Conservation (phyloP, 2,329 filamentous ascomycete genomes). For the Aspergillus neoniger region DNA sequence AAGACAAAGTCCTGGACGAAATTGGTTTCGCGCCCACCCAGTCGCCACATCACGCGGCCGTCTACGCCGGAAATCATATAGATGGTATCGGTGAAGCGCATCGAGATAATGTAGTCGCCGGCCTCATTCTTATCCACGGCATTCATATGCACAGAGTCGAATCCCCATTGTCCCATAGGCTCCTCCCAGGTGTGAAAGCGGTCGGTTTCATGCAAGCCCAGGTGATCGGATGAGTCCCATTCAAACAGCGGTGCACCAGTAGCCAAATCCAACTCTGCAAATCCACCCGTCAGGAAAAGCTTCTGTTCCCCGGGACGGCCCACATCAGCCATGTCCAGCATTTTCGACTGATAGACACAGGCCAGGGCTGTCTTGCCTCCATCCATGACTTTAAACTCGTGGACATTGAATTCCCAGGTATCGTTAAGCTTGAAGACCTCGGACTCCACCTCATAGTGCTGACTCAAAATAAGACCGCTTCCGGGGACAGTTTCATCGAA, state of each 20-base stretch:
- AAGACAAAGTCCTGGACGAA: slow-evolving; percentile 38
- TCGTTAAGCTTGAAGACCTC: slow-evolving; percentile 36
- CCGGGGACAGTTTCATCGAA: slow-evolving; percentile 43
- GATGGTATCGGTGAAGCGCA: slow-evolving; percentile 41
- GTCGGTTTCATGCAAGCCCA: slow-evolving; percentile 29
- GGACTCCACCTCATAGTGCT: slow-evolving; percentile 47
- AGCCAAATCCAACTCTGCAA: slow-evolving; percentile 36
- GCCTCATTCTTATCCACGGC: slow-evolving; percentile 40
- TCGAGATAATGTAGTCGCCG: slow-evolving; percentile 43
- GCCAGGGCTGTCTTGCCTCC: slow-evolving; percentile 35
- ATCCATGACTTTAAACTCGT: slow-evolving; percentile 41
- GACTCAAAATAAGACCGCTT: slow-evolving; percentile 51
- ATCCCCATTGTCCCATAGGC: slow-evolving; percentile 19
- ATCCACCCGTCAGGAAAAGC: slow-evolving; percentile 33
- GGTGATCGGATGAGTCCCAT: slow-evolving; percentile 37
- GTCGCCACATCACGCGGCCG: slow-evolving; percentile 40
- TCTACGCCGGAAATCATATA: slow-evolving; percentile 40
- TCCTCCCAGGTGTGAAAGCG: slow-evolving; percentile 8
- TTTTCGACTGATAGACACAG: slow-evolving; percentile 23
- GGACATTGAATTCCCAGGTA: slow-evolving; percentile 37
- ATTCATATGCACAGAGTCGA: slow-evolving; percentile 44
- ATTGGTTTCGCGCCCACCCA: slow-evolving; percentile 34
- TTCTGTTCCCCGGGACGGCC: slow-evolving; percentile 29
- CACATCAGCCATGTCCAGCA: slow-evolving; percentile 26
- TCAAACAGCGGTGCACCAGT: slow-evolving; percentile 34